phyloP scores from a whole-genome alignment of 768 basidiomycete genomes.

The Pulveroboletus sp. region DNA sequence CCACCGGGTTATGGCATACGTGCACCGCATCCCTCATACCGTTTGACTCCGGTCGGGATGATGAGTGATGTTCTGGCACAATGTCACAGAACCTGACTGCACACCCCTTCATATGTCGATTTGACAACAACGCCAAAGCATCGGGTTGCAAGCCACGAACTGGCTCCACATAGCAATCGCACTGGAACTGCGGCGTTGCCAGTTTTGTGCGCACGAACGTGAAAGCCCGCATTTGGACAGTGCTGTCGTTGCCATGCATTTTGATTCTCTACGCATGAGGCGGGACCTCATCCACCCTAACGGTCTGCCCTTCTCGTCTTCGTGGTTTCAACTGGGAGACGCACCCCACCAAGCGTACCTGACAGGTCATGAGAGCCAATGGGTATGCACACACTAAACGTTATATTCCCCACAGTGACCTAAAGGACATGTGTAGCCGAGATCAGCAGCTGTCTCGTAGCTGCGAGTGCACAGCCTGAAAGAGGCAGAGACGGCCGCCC shows the following conservation, averaged over 20 bases:
- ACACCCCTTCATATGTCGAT: slow-evolving; percentile 1
- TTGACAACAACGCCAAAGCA: slow-evolving; percentile 4
- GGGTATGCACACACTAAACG: slow-evolving; percentile 10
- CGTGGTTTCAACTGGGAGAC: slow-evolving; percentile 5
- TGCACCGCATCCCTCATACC: slow-evolving; percentile 9
- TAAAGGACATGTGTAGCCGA: slow-evolving; percentile 14
- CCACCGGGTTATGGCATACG: background rate
- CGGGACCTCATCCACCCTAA: background rate
- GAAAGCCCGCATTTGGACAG: background rate
- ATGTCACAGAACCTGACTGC: slow-evolving; percentile 1
- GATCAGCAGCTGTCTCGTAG: slow-evolving; percentile 11
- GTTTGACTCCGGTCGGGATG: slow-evolving; percentile 3
- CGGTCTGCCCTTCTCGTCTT: background rate
- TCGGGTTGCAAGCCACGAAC: background rate
- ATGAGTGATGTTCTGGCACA: background rate
- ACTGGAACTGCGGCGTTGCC: background rate
- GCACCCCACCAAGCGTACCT: background rate
- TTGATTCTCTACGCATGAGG: background rate
- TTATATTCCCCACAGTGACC: slow-evolving; percentile 24
- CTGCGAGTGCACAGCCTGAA: background rate
- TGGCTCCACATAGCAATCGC: slow-evolving; percentile 3
- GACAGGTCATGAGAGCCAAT: slow-evolving; percentile 15
- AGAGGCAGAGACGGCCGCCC: slow-evolving; percentile 4
- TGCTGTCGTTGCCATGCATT: background rate
- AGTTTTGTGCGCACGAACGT: background rate